Evolutionary conservation across 2,329 filamentous ascomycete species (phyloP), one percentile per base, ranked within the genome.

Genomic region (Talaromyces funiculosus): DNA sequence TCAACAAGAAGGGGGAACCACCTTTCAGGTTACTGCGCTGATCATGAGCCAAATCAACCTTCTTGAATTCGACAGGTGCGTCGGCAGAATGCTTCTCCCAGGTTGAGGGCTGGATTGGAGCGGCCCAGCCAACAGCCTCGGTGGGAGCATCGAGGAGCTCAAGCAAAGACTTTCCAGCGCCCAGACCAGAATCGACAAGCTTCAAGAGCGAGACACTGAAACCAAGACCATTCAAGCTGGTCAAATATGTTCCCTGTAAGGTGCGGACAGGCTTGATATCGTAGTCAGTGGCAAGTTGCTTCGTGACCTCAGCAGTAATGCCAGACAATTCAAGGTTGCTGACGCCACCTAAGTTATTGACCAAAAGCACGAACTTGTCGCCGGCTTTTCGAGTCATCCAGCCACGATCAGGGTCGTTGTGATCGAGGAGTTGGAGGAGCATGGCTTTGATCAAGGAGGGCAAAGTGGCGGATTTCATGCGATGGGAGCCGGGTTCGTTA

Each of bases 291-390:
- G 81, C 78, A 45, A 90, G 75, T 68, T 89, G 86, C 43, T 79
- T 77, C 5, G 85, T 78, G 6, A 88, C 82, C 71, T 89, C 86
- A n/a, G 83, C 80, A 1, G 85, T 86, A 64, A 90, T 86, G 26
- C 84, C 87, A 22, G 85, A 82, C 60, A 90, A 70, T 66, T 90
- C 87, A 18, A 90, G 77, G 4, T 82, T 82, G 71, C 84, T 88
- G 14, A 90, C 82, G 51, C 86, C 85, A 20, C 87, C 87, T 10
- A 90, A 79, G 66, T 89, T 90, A 72, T 90, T 90, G 63, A 90
- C 80, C 61, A 90, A 68, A 2, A 89, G 73, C 1, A 87, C 86
- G 3, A 85, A 82, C 58, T 87, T 77, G 60, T 88, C 85, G 6
- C 75, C 74, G n/a, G 80, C 77, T 14, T 77, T 79, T 63, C 85